Evolutionary conservation across 2,329 filamentous ascomycete genomes (phyloP).

Genomic region (Trichoderma simmonsii): DNA sequence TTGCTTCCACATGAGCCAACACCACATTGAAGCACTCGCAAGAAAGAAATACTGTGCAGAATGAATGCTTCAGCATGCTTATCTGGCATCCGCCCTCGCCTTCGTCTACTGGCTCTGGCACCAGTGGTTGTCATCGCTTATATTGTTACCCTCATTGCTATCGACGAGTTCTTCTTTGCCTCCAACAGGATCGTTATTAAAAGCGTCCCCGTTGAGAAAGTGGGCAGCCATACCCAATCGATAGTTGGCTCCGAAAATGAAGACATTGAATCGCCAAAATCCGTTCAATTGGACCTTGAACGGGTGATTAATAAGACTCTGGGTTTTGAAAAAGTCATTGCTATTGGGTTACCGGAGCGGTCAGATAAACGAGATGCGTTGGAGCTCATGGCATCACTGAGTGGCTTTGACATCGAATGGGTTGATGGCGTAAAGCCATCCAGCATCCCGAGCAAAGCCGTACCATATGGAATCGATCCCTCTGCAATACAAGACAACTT

Average conservation of each 20-base stretch:
- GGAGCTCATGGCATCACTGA: slow-evolving; percentile 44
- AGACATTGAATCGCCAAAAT: neutral
- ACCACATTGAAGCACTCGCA: neutral
- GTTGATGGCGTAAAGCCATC: slow-evolving; percentile 44
- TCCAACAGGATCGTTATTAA: neutral
- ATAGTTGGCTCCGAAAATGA: neutral
- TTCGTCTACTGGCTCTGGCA: neutral
- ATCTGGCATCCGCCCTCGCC: neutral
- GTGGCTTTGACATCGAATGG: slow-evolving; percentile 44
- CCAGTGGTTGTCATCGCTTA: neutral
- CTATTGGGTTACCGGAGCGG: slow-evolving; percentile 47
- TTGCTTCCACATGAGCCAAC: neutral
- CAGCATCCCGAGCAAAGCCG: slow-evolving; percentile 36
- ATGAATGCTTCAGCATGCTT: neutral
- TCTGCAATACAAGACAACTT: slow-evolving; percentile 30
- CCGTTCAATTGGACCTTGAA: neutral
- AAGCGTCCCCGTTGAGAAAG: neutral
- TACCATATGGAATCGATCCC: slow-evolving; percentile 31
- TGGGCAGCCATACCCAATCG: neutral
- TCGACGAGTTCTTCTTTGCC: neutral
- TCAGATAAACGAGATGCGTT: slow-evolving; percentile 51
- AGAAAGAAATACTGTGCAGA: neutral
- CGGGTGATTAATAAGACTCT: neutral
- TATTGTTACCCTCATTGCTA: neutral
- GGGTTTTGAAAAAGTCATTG: slow-evolving; percentile 48